Evolutionary conservation across 495 filamentous ascomycete genomes (phyloP).

Genomic region (Pyrenula aspistea): DNA sequence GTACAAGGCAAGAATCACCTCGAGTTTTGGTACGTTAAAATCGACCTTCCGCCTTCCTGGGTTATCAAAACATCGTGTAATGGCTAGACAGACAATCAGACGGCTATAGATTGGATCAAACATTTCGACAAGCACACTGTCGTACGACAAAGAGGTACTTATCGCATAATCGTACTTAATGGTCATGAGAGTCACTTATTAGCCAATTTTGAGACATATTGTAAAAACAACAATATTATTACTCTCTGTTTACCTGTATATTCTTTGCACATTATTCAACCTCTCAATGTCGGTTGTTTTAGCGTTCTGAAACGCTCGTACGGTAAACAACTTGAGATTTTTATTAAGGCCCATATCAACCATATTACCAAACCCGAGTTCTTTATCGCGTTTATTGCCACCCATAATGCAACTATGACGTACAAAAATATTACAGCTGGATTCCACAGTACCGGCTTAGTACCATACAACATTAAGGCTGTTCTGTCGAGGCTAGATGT

Average conservation of each 20-base stretch:
- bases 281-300: slow-evolving; percentile 15
- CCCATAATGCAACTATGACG: slow-evolving; percentile 3
- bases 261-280: slow-evolving; percentile 16
- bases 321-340: slow-evolving; percentile 5
- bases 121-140: slow-evolving; percentile 8
- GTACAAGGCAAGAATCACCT: slow-evolving; percentile 17
- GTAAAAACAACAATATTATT: slow-evolving; percentile 16
- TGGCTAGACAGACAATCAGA: slow-evolving; percentile 20
- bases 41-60: slow-evolving; percentile 13
- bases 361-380: slow-evolving; percentile 10
- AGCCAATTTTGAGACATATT: slow-evolving; percentile 13
- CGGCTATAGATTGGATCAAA: slow-evolving; percentile 9
- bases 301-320: slow-evolving; percentile 10
- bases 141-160: background rate
- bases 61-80: slow-evolving; percentile 15
- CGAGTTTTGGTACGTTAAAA: slow-evolving; percentile 15
- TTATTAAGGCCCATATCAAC: slow-evolving; percentile 2
- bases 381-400: slow-evolving; percentile 1
- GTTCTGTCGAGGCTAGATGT: slow-evolving; percentile 8
- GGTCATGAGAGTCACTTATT: slow-evolving; percentile 17
- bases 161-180: slow-evolving; percentile 18
- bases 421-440: slow-evolving; percentile 5
- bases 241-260: slow-evolving; percentile 16
- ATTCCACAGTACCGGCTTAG: slow-evolving; percentile 7
- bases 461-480: slow-evolving; percentile 4